Evolutionary conservation across 2,329 filamentous ascomycete genomes (phyloP), one percentile per base, ranked within the genome.

Genomic region (Calonectria ilicicola): DNA sequence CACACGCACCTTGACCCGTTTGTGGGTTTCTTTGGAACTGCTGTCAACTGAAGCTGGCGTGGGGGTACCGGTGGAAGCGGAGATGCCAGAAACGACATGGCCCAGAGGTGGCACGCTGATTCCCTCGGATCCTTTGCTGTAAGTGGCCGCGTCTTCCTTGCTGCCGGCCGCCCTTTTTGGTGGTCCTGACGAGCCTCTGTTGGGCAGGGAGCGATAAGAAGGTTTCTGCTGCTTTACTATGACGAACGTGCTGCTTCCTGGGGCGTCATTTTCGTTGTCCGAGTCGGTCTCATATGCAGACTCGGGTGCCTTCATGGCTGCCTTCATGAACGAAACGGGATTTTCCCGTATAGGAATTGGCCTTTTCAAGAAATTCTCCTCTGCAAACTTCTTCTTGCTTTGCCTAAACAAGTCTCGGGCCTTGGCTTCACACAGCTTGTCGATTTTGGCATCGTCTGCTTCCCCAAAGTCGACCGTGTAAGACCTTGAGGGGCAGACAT

Each of bases 401-500:
- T 63, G 47, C 7, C 67, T 29, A 15, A 66, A 73, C 9, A 70
- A 67, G 15, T 67, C 65, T 5, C 40, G 40, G 2, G 76, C 73
- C 38, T 58, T 49, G 21, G 17, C 14, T 14, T 69, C 46, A 9
- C 67, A 51, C 1, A 23, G 19, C n/a, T 23, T 19, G 0, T n/a
- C 53, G 12, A n/a, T 21, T 3, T 66, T 46, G 27, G 72, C 32
- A 10, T 60, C 60, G 21, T 62, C 40, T 12, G 1, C 14, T 9
- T 69, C 44, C 6, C 65, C 69, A 23, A 62, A 63, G 1, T 63
- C n/a, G 2, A 51, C 2, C 2, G 67, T 62, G 2, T 44, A 69
- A 26, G 77, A 64, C 76, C 76, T 71, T 1, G 76, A 77, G 3
- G 32, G 35, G 15, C 75, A 78, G 17, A 76, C 65, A 3, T 56